Percentiles rank a stretch among this genome's conserved stretches.
These are phyloP conservation scores for Multifurca ochricompacta DNA, from an alignment of 768 basidiomycete genomes.

Conservation along the genomic window DNA sequence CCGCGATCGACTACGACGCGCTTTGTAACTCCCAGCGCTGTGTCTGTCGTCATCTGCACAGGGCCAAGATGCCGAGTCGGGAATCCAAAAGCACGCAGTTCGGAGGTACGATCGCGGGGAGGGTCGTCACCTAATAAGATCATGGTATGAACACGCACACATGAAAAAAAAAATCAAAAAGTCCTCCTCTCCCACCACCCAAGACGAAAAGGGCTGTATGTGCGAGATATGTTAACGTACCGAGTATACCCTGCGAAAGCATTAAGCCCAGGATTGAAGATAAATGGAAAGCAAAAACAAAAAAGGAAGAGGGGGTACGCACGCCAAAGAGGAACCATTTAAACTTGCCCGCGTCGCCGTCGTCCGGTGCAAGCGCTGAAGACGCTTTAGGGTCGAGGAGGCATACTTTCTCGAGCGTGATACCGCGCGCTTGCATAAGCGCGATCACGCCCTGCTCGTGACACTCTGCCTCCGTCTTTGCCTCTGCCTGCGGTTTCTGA, in stretches of 20 bases:
- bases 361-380: constrained; percentile 59
- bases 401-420: constrained; percentile 61
- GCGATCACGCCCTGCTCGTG: constrained; percentile 49
- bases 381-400: constrained; percentile 90
- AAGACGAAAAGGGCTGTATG: too few relatives aligned
- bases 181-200: too few relatives aligned
- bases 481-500: too few relatives aligned
- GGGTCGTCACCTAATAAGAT: constrained; percentile 76
- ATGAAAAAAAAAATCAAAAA: too few relatives aligned
- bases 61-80: constrained; percentile 77
- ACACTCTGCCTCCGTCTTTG: constrained; percentile 26
- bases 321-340: constrained; percentile 90
- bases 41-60: constrained; percentile 98
- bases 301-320: constrained; percentile 26
- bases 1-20: constrained; percentile 66
- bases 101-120: constrained; percentile 85
- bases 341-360: constrained; percentile 60
- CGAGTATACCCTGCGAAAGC: constrained; percentile 48
- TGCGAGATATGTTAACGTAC: constrained; percentile 33
- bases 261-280: too few relatives aligned
- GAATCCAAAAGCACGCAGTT: constrained; percentile 82
- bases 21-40: constrained; percentile 88
- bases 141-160: too few relatives aligned
- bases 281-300: background rate
- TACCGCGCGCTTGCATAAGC: constrained; percentile 40